phyloP scores from a whole-genome alignment of 2,329 filamentous ascomycete species.

The Coniochaeta sp. region DNA sequence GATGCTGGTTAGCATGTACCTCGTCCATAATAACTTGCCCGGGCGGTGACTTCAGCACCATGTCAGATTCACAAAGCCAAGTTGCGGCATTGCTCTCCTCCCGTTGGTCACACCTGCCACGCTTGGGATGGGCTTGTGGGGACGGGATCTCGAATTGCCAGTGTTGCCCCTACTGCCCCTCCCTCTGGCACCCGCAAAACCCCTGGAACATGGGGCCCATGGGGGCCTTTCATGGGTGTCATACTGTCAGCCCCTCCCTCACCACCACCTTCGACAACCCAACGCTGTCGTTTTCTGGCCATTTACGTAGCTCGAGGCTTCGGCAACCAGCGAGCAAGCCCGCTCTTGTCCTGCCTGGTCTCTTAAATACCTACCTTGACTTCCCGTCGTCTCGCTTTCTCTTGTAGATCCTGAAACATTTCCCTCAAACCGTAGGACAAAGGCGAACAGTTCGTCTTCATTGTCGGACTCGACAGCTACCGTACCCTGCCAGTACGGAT shows the following conservation, averaged over 20 bases:
- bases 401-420: neutral
- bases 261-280: neutral
- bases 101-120: neutral
- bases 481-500: neutral
- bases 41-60: neutral
- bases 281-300: neutral
- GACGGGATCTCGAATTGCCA: slow-evolving; percentile 1
- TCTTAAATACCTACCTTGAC: slow-evolving; percentile 1
- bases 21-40: neutral
- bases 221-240: neutral
- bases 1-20: neutral
- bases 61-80: neutral
- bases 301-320: neutral
- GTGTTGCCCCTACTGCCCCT: too few species aligned
- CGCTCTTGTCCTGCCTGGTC: neutral
- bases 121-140: neutral
- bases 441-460: neutral
- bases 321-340: neutral
- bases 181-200: neutral
- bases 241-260: slow-evolving; percentile 2
- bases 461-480: neutral
- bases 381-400: neutral
- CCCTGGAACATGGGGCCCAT: neutral
- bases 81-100: neutral
- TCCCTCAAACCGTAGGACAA: neutral